Evolutionary conservation across 1,139 yeast species (phyloP), one percentile per base, ranked within the genome.

Genomic region (Pichia sp.): DNA sequence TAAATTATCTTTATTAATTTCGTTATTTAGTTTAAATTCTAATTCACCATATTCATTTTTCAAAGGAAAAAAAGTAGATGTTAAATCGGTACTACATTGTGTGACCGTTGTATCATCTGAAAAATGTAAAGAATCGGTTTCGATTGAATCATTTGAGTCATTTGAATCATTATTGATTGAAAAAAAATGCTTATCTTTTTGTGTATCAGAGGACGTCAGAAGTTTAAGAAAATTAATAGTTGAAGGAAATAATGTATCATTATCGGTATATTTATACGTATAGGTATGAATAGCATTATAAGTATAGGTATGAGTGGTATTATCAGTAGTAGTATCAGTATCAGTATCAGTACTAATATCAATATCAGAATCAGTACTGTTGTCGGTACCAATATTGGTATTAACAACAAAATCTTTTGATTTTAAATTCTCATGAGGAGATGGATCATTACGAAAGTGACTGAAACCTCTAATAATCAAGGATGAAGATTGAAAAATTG

Each of bases 21-120:
- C 18, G 27, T 23, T 39, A n/a, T 19, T 22, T 5, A 76, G 66
- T 9, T 70, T 69, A 78, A 81, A 78, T 46, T 74, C 79, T 15
- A 77, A 66, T 50, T 75, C 78, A 4, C 84, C 84, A 30, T 68
- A 64, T 11, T 60, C 62, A 51, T 74, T 75, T 40, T 72, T 75
- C 49, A 69, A 65, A 6, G 80, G 78, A 19, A 74, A 60, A 29
- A 74, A 63, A 40, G 72, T 63, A 3, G 78, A 65, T 31, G 74
- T 65, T 27, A 64, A 51, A 6, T 69, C 68, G 8, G 80, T 74
- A 20, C 81, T 71, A 53, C 83, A 77, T 11, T 46, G 49, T 23
- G 51, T 50, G 11, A 34, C 38, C 7, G 31, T 20, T 19, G 21
- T 11, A 9, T 18, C 13, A 24, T 33, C 35, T 16, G 19, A 8